These are phyloP conservation scores for Rhynchosporium agropyri DNA, from an alignment of 2,329 filamentous ascomycete species.

Conservation along the genomic window DNA sequence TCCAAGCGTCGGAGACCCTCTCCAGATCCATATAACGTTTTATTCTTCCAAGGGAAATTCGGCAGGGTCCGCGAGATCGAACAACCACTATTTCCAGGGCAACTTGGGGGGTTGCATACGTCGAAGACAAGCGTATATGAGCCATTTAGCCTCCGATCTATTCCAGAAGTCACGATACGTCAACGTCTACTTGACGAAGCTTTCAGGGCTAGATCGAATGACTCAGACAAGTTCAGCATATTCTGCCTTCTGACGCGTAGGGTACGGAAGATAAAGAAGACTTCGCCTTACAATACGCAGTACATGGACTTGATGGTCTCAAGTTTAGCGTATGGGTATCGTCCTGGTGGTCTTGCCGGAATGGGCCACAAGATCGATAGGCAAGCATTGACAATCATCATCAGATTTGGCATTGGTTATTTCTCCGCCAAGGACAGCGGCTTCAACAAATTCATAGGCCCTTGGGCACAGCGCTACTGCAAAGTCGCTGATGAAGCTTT, in stretches of 20 bases:
- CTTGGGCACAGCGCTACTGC: constrained; percentile 2
- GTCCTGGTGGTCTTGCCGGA: background rate
- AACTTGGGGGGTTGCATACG: too few species aligned
- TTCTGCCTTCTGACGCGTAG: background rate
- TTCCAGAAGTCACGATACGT: background rate
- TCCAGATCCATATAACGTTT: background rate
- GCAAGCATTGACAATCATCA: constrained; percentile 2
- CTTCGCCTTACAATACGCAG: background rate
- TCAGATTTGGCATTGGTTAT: background rate
- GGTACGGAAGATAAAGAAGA: too few species aligned
- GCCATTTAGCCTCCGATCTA: background rate
- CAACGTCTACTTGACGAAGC: constrained; percentile 9
- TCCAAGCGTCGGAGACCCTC: background rate
- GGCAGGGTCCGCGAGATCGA: background rate
- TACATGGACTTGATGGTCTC: background rate
- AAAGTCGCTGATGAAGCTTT: background rate
- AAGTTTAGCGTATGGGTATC: background rate
- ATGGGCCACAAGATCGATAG: background rate
- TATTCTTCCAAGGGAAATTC: background rate
- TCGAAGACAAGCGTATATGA: background rate
- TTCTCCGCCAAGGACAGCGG: background rate
- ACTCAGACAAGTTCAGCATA: background rate
- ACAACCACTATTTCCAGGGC: background rate
- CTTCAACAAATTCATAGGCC: background rate
- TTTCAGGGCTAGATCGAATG: background rate